Evolutionary conservation across 2,329 filamentous ascomycete species (phyloP).

Genomic region (Neobulgaria alba): DNA sequence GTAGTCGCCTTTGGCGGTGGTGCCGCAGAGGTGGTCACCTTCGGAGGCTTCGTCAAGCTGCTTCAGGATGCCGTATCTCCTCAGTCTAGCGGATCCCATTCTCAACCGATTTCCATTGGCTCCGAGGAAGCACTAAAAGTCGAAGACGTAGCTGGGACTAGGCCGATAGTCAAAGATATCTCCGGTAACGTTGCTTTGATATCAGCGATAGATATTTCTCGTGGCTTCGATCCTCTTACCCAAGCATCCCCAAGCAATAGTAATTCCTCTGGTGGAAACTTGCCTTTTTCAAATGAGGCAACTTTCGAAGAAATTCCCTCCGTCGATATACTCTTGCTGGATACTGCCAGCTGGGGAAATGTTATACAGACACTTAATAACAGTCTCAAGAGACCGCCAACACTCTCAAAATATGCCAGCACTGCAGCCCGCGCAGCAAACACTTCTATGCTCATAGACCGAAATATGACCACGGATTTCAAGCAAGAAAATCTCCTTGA

Average conservation of each 20-base stretch:
- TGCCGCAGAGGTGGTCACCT: conserved; percentile 55
- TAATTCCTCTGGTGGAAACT: background rate
- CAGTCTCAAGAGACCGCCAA: conserved; percentile 44
- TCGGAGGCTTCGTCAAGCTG: conserved; percentile 44
- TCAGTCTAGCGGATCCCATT: no score
- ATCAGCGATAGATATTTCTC: background rate
- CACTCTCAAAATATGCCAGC: conserved; percentile 45
- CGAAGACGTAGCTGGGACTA: no score
- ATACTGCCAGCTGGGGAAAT: conserved; percentile 69
- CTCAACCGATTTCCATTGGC: no score
- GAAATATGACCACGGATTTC: conserved; percentile 36
- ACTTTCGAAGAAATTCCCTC: background rate
- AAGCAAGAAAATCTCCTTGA: conserved; percentile 41
- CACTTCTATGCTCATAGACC: conserved; percentile 34
- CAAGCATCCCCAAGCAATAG: background rate
- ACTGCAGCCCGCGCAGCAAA: conserved; percentile 38
- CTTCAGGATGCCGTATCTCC: conserved; percentile 18
- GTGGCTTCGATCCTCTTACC: no score
- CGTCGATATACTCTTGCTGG: conserved; percentile 54
- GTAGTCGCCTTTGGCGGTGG: conserved; percentile 34
- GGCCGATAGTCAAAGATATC: no score
- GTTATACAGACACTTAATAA: conserved; percentile 51
- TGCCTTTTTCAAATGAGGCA: background rate
- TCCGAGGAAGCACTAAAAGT: no score
- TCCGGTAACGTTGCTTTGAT: background rate